Percentiles rank a stretch among this genome's conserved stretches.
Evolutionary conservation across 257 asterid species (phyloP).

Genomic region (Jacaranda mimosifolia): DNA sequence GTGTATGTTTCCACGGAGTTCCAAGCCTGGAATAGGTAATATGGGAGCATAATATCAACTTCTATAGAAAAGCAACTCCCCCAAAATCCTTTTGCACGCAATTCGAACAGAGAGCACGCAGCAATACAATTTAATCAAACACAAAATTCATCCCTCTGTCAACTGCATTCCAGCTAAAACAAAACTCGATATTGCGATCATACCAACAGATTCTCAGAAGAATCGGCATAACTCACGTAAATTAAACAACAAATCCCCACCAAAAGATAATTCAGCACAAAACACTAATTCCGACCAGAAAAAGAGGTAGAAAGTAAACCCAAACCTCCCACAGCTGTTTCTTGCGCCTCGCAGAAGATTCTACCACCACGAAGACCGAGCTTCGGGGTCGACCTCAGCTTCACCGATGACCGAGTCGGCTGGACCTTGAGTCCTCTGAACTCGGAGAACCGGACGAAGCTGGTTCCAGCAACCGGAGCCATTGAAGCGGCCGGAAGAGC

Average conservation of each 20-base stretch:
- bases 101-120: constrained; percentile 1
- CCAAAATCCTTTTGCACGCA: not conserved
- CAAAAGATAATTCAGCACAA: not conserved
- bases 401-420: constrained; percentile 53
- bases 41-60: not conserved
- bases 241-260: not conserved
- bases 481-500: constrained; percentile 57
- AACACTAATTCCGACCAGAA: not conserved
- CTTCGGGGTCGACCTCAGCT: constrained; percentile 49
- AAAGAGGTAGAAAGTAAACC: not conserved
- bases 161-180: constrained; percentile 16
- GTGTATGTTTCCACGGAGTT: not conserved
- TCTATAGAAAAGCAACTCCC: not conserved
- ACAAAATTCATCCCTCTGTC: not conserved
- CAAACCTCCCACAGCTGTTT: constrained; percentile 72
- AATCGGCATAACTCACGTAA: not conserved
- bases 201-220: not conserved
- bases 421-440: constrained; percentile 77
- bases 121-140: not conserved
- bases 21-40: not conserved
- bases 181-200: no score
- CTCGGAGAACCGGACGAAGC: constrained; percentile 60
- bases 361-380: constrained; percentile 52
- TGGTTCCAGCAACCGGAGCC: constrained; percentile 55
- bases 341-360: constrained; percentile 86